phyloP scores from a whole-genome alignment of 2,329 filamentous ascomycete genomes.

The Apiospora arundinis region DNA sequence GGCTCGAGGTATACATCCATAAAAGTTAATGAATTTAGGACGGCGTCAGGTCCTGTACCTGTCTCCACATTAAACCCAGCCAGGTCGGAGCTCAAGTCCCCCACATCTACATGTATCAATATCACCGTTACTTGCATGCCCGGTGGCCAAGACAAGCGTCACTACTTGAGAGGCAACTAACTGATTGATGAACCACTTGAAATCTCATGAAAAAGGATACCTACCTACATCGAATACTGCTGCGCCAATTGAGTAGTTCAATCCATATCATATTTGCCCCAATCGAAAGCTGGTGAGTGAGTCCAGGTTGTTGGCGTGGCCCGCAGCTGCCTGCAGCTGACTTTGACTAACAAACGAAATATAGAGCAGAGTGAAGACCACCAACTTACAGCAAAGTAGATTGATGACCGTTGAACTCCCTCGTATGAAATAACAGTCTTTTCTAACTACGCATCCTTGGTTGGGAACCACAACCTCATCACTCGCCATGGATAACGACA shows the following conservation, averaged over 20 bases:
- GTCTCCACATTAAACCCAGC: not conserved
- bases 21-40: conserved; percentile 2
- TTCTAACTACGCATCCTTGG: too few relatives aligned
- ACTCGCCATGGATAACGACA: conserved; percentile 43
- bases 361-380: not conserved
- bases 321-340: conserved; percentile 19
- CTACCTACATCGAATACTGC: too few relatives aligned
- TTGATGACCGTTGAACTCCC: not conserved
- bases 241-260: not conserved
- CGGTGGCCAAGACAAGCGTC: not conserved
- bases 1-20: not conserved
- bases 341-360: conserved; percentile 17
- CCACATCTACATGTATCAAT: not conserved
- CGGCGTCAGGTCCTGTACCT: not conserved
- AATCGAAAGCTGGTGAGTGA: not conserved
- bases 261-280: not conserved
- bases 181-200: not conserved
- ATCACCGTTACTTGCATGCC: not conserved
- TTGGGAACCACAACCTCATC: not conserved
- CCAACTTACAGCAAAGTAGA: not conserved
- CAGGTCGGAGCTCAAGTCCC: not conserved
- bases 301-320: conserved; percentile 10
- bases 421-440: not conserved
- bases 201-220: too few relatives aligned
- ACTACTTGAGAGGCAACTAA: too few relatives aligned